These are phyloP conservation scores for Krasilnikovozyma curviuscula DNA, from an alignment of 768 basidiomycete species.

Conservation along the genomic window DNA sequence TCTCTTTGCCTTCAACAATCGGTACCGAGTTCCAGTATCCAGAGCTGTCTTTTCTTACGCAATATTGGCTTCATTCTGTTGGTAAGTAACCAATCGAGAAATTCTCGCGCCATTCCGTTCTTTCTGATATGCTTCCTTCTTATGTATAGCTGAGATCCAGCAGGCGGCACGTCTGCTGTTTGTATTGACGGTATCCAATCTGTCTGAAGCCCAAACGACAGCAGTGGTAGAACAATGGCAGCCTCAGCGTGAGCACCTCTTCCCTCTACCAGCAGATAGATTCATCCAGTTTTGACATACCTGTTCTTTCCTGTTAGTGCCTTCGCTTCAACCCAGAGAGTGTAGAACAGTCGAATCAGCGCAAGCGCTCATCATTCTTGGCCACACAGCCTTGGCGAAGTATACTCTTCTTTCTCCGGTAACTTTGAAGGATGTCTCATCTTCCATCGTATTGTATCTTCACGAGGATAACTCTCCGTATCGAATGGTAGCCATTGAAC, in stretches of 20 bases:
- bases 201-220: conserved; percentile 49
- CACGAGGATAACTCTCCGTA: conserved; percentile 37
- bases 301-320: conserved; percentile 30
- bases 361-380: conserved; percentile 58
- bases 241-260: conserved; percentile 35
- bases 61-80: conserved; percentile 34
- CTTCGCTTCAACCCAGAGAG: conserved; percentile 42
- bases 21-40: conserved; percentile 47
- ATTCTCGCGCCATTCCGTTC: not conserved
- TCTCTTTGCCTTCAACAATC: conserved; percentile 43
- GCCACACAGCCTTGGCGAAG: conserved; percentile 61
- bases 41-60: conserved; percentile 50
- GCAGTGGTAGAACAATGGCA: conserved; percentile 44
- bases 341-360: conserved; percentile 44
- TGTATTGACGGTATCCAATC: conserved; percentile 46
- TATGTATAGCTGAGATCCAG: conserved; percentile 44
- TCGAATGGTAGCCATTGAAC: conserved; percentile 59
- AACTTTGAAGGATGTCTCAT: conserved; percentile 55
- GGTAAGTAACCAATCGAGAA: conserved; percentile 3
- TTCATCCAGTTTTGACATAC: not conserved
- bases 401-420: conserved; percentile 62
- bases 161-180: conserved; percentile 60
- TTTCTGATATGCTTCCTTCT: not conserved
- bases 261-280: not conserved
- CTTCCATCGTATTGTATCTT: conserved; percentile 58